A percentile compares a stretch with the other conserved stretches of the same genome.
Conservation (phyloP, 1,139 yeast species). For the Magnusiomyces paraingens region DNA sequence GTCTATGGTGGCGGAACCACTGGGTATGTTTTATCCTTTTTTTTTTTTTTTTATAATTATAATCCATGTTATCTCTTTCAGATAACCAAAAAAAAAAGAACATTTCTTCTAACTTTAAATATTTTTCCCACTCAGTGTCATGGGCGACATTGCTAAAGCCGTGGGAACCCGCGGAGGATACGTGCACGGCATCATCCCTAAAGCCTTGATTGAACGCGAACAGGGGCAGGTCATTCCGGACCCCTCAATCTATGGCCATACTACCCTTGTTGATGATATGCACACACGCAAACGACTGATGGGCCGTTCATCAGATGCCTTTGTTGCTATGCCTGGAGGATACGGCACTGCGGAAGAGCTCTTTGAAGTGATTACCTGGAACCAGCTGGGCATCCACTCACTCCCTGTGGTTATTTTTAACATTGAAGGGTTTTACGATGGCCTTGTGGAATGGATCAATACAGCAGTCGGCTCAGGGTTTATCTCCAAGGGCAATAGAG, state of each 20-base stretch:
- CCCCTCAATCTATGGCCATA: constrained; percentile 65
- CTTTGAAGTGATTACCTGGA: constrained; percentile 88
- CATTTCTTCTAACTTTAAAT: no score
- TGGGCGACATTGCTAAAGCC: constrained; percentile 80
- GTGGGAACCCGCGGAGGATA: constrained; percentile 61
- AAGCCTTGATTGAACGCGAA: constrained; percentile 71
- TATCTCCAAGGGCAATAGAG: constrained; percentile 59
- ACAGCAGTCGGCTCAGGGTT: constrained; percentile 49
- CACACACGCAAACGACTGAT: constrained; percentile 81
- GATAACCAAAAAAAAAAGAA: no score
- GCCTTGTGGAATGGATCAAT: constrained; percentile 45
- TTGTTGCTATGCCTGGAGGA: constrained; percentile 89
- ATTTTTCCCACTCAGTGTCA: constrained; percentile 50
- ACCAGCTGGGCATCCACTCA: constrained; percentile 76
- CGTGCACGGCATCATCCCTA: constrained; percentile 84
- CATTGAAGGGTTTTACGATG: constrained; percentile 74
- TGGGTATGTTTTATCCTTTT: constrained; percentile 19
- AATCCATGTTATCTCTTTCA: no score
- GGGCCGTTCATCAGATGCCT: constrained; percentile 85
- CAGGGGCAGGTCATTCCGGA: constrained; percentile 50
- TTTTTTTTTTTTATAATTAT: not conserved
- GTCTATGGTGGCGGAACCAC: constrained; percentile 92
- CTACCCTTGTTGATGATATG: constrained; percentile 82
- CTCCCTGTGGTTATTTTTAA: constrained; percentile 77
- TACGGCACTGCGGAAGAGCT: constrained; percentile 87